These are phyloP conservation scores for Xylaria sp. DNA, from an alignment of 2,329 filamentous ascomycete species.

Conservation along the genomic window DNA sequence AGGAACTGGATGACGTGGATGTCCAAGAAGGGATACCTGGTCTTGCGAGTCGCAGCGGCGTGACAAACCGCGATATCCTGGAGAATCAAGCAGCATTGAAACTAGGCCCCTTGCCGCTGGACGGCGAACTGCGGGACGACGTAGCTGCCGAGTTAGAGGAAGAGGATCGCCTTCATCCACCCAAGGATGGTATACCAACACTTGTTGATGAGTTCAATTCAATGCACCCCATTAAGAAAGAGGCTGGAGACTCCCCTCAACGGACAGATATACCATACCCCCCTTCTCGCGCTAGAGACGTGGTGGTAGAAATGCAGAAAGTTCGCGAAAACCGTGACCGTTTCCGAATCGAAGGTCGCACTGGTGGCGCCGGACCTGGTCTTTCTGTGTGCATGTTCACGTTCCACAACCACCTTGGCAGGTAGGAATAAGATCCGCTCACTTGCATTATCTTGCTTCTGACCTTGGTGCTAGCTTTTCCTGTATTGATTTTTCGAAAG, in stretches of 20 bases:
- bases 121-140: conserved; percentile 83
- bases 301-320: conserved; percentile 93
- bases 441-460: conserved; percentile 7
- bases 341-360: conserved; percentile 86
- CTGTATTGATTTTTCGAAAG: conserved; percentile 95
- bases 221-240: conserved; percentile 84
- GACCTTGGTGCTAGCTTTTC: conserved; percentile 69
- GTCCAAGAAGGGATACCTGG: conserved; percentile 73
- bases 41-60: conserved; percentile 64
- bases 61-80: conserved; percentile 70
- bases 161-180: conserved; percentile 81
- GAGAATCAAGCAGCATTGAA: conserved; percentile 70
- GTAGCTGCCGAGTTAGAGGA: conserved; percentile 88
- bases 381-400: conserved; percentile 97
- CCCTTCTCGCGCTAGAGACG: conserved; percentile 87
- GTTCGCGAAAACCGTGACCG: conserved; percentile 92
- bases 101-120: conserved; percentile 85
- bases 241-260: conserved; percentile 83
- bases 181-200: conserved; percentile 74
- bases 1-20: conserved; percentile 72
- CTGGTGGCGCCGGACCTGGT: conserved; percentile 82
- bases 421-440: conserved; percentile 62
- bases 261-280: conserved; percentile 86
- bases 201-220: conserved; percentile 89
- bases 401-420: conserved; percentile 95